These are phyloP conservation scores for Tulasnella calospora DNA, from an alignment of 768 basidiomycete species.

Conservation along the genomic window DNA sequence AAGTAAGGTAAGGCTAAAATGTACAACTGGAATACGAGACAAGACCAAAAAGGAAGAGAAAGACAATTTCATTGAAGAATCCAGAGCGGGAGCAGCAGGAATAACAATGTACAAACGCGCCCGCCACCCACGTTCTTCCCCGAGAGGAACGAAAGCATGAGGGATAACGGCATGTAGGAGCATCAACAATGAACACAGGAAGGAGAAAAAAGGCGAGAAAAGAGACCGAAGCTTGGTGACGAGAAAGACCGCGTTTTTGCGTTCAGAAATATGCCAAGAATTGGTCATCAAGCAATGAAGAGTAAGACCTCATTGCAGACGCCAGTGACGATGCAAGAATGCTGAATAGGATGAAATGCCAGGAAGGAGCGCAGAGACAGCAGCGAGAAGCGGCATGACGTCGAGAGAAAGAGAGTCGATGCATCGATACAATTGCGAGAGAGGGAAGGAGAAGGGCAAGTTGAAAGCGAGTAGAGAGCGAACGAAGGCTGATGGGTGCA, in stretches of 20 bases:
- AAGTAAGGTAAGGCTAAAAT: conserved; percentile 3
- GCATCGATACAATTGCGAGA: not conserved
- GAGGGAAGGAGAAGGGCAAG: not conserved
- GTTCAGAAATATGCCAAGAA: not conserved
- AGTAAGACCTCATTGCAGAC: not conserved
- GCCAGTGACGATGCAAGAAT: conserved; percentile 5
- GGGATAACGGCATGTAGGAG: conserved; percentile 6
- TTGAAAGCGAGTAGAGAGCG: conserved; percentile 13
- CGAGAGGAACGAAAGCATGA: not conserved
- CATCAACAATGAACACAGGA: conserved; percentile 3
- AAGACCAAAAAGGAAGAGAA: not conserved
- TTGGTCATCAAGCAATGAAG: not conserved
- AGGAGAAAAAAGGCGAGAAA: not conserved
- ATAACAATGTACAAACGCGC: not conserved
- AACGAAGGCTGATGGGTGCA: conserved; percentile 1
- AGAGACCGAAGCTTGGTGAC: not conserved
- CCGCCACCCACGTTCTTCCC: not conserved
- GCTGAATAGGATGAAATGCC: conserved; percentile 7
- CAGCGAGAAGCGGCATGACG: conserved; percentile 16
- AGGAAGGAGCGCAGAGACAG: not conserved
- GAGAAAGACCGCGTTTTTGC: not conserved
- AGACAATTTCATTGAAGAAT: conserved; percentile 1
- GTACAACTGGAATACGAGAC: not conserved
- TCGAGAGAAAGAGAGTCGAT: conserved; percentile 16
- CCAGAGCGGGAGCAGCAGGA: not conserved